Base-by-base conservation (phyloP, 2,329 filamentous ascomycete species). In the Trichoderma atroviride region DNA sequence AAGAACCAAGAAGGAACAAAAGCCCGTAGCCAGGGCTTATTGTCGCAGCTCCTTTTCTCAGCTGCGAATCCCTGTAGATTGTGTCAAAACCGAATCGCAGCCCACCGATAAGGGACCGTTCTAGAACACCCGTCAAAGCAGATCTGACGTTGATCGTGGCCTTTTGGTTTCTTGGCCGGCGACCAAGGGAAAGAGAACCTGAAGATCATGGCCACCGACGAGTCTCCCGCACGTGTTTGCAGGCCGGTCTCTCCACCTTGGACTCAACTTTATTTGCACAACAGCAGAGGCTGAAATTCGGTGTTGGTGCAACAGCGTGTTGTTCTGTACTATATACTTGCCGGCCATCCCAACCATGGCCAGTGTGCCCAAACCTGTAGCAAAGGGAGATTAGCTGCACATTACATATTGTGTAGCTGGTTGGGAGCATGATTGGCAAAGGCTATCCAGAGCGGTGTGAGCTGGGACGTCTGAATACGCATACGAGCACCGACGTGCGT, bases 171-270 rank as follows among this genome's bases (percentile, higher is more conserved):
- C 69, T 57, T 57, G 64, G 47, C 64, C 40, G 60, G 19, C 37
- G 52, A 64, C 56, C 59, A 52, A 69, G 52, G 57, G 66, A 24
- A 57, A 43, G 19, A 63, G 64, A 59, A 37, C 22, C 53, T 70
- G 68, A 70, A 63, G 68, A 71, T 70, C 70, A 55, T 60, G 53
- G 55, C 10, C 56, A n/a, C 53, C 40, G 57, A 59, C 6, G 33
- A 69, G 35, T 35, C 40, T 55, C 52, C 29, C 22, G 57, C 69
- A 70, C 69, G 69, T 70, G 69, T 70, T 43, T 58, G 35, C 24
- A 60, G 37, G 62, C 31, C 50, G 63, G 68, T 68, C 69, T 68
- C 69, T 62, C 69, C 69, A 68, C 69, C 43, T 62, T 62, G 52
- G 63, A 16, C 37, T 59, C 55, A 67, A 67, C 63, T 67, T 57